phyloP scores from a whole-genome alignment of 108 stramenopile species.

The Cyclostephanos invisitatus region DNA sequence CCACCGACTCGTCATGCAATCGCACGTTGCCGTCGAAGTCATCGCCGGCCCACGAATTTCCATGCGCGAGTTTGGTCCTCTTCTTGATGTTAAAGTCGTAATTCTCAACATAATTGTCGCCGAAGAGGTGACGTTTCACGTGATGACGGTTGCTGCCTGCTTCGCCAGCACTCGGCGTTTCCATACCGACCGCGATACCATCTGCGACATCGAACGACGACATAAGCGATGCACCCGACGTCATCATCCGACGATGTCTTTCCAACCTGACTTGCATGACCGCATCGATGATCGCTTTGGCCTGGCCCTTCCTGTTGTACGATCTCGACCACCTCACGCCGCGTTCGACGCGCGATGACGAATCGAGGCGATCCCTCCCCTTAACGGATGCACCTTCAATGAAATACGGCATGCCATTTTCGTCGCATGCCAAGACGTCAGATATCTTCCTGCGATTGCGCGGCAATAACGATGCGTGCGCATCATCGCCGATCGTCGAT shows the following conservation, averaged over 20 bases:
- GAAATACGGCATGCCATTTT: not conserved
- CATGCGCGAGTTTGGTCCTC: not conserved
- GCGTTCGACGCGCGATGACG: constrained; percentile 2
- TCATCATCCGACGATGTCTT: not conserved
- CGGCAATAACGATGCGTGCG: not conserved
- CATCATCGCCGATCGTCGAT: not conserved
- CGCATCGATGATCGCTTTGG: not conserved
- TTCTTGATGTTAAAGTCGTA: not conserved
- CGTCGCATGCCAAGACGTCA: not conserved
- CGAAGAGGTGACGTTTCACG: constrained; percentile 5
- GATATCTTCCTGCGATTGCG: constrained; percentile 17
- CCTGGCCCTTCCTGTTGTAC: not conserved
- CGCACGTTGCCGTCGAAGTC: not conserved
- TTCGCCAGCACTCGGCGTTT: not conserved
- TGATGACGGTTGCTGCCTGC: not conserved
- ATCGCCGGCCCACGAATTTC: not conserved
- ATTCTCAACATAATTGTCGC: not conserved
- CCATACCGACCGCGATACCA: not conserved
- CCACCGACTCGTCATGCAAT: not conserved
- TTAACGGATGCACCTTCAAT: not conserved
- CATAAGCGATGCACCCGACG: not conserved
- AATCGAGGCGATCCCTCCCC: not conserved
- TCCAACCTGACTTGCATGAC: constrained; percentile 12
- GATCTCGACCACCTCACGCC: constrained; percentile 16
- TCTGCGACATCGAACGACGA: not conserved